Conservation (phyloP, 2,329 filamentous ascomycete species). For the Xylariales sp. region DNA sequence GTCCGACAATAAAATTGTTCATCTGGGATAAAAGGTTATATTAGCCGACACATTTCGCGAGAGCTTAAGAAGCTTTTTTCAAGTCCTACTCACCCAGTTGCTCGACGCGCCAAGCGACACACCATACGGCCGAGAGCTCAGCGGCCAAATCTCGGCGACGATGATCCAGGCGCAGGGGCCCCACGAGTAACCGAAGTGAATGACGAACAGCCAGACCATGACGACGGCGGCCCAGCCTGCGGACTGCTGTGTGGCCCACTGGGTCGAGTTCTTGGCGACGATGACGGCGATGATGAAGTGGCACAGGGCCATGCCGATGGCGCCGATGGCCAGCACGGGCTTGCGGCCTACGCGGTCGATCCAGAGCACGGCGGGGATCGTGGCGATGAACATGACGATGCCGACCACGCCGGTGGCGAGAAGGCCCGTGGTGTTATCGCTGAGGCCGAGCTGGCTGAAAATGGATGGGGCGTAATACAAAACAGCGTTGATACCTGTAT, state of each 20-base stretch:
- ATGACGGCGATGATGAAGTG: constrained; percentile 71
- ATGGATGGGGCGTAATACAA: constrained; percentile 70
- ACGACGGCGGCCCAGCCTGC: constrained; percentile 66
- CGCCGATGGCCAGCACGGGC: constrained; percentile 58
- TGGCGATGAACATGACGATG: constrained; percentile 65
- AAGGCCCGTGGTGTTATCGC: constrained; percentile 45
- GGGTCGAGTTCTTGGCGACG: constrained; percentile 56
- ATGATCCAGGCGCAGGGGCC: constrained; percentile 72
- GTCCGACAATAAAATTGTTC: constrained; percentile 61
- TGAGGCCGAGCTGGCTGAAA: constrained; percentile 62
- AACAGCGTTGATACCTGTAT: constrained; percentile 51
- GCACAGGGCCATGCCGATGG: constrained; percentile 65
- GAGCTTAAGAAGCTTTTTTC: no score
- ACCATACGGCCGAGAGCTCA: constrained; percentile 66
- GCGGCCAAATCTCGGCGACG: constrained; percentile 69
- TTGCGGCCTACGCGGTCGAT: constrained; percentile 62
- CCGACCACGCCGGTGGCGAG: constrained; percentile 69
- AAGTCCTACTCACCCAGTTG: constrained; percentile 56
- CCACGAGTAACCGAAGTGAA: constrained; percentile 74
- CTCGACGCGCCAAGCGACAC: constrained; percentile 63
- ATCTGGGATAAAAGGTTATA: constrained; percentile 13
- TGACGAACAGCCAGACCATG: constrained; percentile 72
- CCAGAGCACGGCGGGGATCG: constrained; percentile 62
- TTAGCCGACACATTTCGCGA: neutral
- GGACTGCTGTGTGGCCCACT: constrained; percentile 51